Evolutionary conservation across 2,329 filamentous ascomycete species (phyloP), one percentile per base, ranked within the genome.

Genomic region (Fusarium liriodendri): DNA sequence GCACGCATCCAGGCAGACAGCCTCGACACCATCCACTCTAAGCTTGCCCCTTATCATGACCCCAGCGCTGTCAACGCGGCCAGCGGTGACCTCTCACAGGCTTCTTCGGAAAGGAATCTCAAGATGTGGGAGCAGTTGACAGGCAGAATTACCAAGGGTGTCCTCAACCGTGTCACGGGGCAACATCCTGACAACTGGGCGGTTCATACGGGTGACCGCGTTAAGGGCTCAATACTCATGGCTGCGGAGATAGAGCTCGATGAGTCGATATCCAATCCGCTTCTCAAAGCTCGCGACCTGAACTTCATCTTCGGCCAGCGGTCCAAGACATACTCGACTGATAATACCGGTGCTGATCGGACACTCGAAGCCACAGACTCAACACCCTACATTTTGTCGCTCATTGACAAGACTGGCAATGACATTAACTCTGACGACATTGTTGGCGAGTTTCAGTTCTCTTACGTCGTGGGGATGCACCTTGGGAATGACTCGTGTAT

Each of bases 381-480:
- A 1, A 88, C 86, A 1, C 73, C 80, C 10, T 86, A 88, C 75
- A 81, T 91, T 40, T 62, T 79, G 18, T 80, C 83, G 8, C 75
- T 84, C 6, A 80, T 90, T 18, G 77, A 82, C 27, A 71, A 29
- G 27, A 29, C 6, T 8, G 27, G 69, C 18, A 72, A 73, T 33
- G 61, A 75, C 7, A 27, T 82, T 11, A 69, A 66, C 1, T 83
- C 83, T 35, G 81, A 82, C 2, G 86, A 89, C 63, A 80, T 92
- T 29, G 79, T 89, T 6, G 90, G 89, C 55, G 90, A 92, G 77
- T 79, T 92, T 2, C 90, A 92, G 73, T 88, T 92, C 77, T 85
- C 86, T 47, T 92, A 88, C 74, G 76, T 92, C 6, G 87, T 87
- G 0, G 90, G 89, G 40, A 85, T 88, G 78, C 85, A 89, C 64